Base-by-base conservation (phyloP, 805 yeast genomes). In the Ogataea nitratoaversa region DNA sequence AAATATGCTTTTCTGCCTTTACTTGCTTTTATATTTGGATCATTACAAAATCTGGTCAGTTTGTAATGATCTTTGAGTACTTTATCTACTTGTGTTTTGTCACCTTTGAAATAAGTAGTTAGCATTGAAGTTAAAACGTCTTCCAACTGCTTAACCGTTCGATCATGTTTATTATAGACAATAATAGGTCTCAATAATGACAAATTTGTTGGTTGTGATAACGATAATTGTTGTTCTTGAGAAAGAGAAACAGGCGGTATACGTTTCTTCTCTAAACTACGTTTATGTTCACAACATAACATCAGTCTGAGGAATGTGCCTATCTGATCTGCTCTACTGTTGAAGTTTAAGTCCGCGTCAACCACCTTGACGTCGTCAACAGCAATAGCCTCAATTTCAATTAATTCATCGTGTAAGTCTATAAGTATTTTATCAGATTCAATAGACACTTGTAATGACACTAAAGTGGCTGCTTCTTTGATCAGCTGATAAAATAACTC, bases 401-500 rank as follows among this genome's bases (percentile, higher is more conserved):
- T 65, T 28, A 76, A 65, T 45, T 82, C 84, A 46, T 82, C 79
- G 30, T 76, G 73, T 16, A 84, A 61, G 44, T 84, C 87, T 32
- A 87, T 69, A 0, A 74, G 68, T 17, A 90, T 74, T 49, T 78
- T 81, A 44, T 81, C 78, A 37, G 74, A 74, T 23, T 84, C 79
- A 14, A 81, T 72, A 13, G 71, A 70, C 4, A 87, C 91, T 40
- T 84, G 82, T 48, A 80, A 78, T 16, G 88, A 77, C 8, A 82
- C 72, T 42, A 91, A 65, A 5, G 70, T 57, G 23, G 82, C 72
- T 1, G 95, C 87, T 60, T 91, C 99, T 47, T 80, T 76, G 19
- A 81, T 71, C 40, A 91, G 62, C 50, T 82, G 89, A 59, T 76
- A 78, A 65, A 87, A 87, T 40, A 91, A 68, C 59, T 91, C 98